Evolutionary conservation across 129 eudicot genomes (phyloP), one percentile per base, ranked within the genome.

Genomic region (Artemisia annua): DNA sequence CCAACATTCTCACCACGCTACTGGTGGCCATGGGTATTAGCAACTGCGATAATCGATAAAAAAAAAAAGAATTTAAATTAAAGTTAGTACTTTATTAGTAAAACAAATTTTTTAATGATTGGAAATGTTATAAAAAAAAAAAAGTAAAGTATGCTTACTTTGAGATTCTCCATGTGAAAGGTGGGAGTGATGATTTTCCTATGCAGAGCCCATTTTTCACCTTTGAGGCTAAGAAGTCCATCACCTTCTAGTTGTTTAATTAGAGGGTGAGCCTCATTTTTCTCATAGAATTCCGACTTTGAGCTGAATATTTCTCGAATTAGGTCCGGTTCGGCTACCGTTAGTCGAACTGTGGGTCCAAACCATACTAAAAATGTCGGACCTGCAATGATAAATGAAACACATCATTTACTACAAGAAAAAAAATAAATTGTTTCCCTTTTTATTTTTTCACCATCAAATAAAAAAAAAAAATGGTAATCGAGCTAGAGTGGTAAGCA

Each of bases 171-270:
- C 86, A 88, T 84, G 84, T 90, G 92, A 84, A 93, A 93, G 72
- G 89, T 86, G 39, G 98, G 98, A 20, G 96, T 87, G 60, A 93
- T 93, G 80, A 90, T 93, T 83, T 87, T 93, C 43, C 98, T 81
- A 58, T 90, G 98, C 75, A 82, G 96, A 80, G 98, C 97, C 98
- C 98, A 90, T 93, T 90, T 90, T 69, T 87, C 90, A 50, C 97
- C 97, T 63, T 90, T 93, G 75, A 93, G 98, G 56, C 91, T 93
- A 18, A 93, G 81, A 35, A 93, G 82, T 11, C 98, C 98, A 75
- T 90, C 90, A 11, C 98, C 98, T 84, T 93, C 98, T 51, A 93
- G 91, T 59, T 87, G 96, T 70, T 83, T 90, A 26, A 93, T 83
- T 0, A 87, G 87, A 26, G 89, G 94, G 61, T 88, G 95, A 1